Conservation (phyloP, 805 yeast species). For the Komagataella pastoris region DNA sequence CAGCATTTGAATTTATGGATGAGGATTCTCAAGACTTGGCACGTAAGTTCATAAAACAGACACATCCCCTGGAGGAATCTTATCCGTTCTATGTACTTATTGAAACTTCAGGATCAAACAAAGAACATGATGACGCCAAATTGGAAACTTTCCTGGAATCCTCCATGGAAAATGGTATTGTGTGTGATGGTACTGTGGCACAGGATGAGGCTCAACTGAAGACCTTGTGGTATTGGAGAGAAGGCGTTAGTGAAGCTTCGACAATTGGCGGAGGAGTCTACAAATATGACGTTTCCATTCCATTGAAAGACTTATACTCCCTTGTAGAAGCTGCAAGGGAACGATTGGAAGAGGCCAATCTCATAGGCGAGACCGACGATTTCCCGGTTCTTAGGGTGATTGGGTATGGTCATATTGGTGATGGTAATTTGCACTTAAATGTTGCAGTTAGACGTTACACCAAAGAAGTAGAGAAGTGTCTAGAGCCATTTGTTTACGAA, state of each 20-base stretch:
- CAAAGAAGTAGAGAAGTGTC: conserved; percentile 60
- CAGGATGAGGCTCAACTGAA: conserved; percentile 84
- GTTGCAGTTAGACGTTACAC: conserved; percentile 79
- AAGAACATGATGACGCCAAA: conserved; percentile 87
- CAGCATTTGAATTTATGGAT: conserved; percentile 95
- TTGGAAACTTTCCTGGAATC: conserved; percentile 72
- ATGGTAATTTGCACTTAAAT: conserved; percentile 90
- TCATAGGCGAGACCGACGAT: conserved; percentile 50
- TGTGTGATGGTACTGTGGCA: conserved; percentile 91
- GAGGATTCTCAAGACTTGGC: conserved; percentile 50
- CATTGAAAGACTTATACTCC: conserved; percentile 67
- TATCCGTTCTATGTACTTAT: conserved; percentile 85
- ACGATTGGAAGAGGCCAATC: conserved; percentile 38
- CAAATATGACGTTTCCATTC: conserved; percentile 92
- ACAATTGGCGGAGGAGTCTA: conserved; percentile 87
- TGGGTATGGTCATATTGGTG: conserved; percentile 98
- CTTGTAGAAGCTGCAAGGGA: conserved; percentile 69
- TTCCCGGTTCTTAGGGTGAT: conserved; percentile 80
- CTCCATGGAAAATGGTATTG: conserved; percentile 73
- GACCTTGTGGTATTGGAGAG: conserved; percentile 93
- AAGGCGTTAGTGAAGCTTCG: conserved; percentile 81
- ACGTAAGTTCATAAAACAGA: conserved; percentile 40
- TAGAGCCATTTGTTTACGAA: conserved; percentile 94
- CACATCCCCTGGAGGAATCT: conserved; percentile 51
- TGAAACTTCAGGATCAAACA: conserved; percentile 93